Evolutionary conservation across 768 basidiomycete genomes (phyloP).

Genomic region (Coprinellus micaceus): DNA sequence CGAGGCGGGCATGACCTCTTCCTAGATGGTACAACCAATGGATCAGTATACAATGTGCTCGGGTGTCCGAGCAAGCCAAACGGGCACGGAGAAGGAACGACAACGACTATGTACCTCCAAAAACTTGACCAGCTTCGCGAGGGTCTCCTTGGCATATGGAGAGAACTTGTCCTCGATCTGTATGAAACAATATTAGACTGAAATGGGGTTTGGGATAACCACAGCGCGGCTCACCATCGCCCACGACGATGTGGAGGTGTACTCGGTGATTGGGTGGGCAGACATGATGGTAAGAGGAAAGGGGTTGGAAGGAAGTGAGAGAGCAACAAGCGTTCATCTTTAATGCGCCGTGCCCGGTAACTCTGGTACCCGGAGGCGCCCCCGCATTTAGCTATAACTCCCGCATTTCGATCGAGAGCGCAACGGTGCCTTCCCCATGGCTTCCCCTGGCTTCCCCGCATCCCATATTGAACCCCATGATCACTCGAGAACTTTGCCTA

Average conservation of each 20-base stretch:
- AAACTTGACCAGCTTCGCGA: conserved; percentile 81
- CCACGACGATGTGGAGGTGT: conserved; percentile 85
- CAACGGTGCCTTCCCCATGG: neutral
- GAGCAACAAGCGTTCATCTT: neutral
- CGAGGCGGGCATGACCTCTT: conserved; percentile 82
- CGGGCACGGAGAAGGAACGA: neutral
- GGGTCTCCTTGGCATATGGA: conserved; percentile 79
- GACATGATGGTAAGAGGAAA: conserved; percentile 37
- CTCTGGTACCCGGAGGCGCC: neutral
- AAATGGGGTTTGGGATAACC: too few relatives aligned
- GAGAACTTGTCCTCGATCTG: conserved; percentile 94
- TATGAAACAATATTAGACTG: neutral
- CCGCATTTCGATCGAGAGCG: neutral
- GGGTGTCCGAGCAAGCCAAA: too few relatives aligned
- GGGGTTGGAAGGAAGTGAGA: neutral
- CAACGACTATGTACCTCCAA: conserved; percentile 55
- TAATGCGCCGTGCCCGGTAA: neutral
- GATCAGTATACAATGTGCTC: neutral
- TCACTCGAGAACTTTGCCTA: too few relatives aligned
- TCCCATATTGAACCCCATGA: neutral
- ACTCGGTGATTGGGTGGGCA: conserved; percentile 67
- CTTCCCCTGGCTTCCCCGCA: neutral
- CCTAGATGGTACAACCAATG: conserved; percentile 40
- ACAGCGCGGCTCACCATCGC: conserved; percentile 53
- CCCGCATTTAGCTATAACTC: neutral